These are phyloP conservation scores for Penicillium crustosum DNA, from an alignment of 2,329 filamentous ascomycete species.

Conservation along the genomic window DNA sequence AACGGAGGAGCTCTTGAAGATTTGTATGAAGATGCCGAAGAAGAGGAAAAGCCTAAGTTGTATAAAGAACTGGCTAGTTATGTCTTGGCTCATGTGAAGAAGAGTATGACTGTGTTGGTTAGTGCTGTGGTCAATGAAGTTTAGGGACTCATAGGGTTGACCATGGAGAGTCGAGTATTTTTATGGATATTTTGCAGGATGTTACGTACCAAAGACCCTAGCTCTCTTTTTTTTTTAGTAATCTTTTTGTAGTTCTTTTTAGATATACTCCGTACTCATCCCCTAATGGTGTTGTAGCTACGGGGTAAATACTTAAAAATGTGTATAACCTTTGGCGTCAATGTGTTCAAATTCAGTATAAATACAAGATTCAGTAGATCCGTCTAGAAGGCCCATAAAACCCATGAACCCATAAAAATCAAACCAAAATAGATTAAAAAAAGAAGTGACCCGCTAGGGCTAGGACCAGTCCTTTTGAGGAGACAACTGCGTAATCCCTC, in stretches of 20 bases:
- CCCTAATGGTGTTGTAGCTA: too few species aligned
- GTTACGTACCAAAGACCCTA: too few species aligned
- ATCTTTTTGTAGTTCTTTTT: too few species aligned
- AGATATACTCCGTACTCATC: too few species aligned
- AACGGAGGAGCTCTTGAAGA: not conserved
- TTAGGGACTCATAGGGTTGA: not conserved
- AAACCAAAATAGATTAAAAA: too few species aligned
- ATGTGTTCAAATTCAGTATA: not conserved
- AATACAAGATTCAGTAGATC: not conserved
- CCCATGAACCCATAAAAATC: too few species aligned
- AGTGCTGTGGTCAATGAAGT: not conserved
- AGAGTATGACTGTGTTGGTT: not conserved
- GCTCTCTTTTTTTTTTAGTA: too few species aligned
- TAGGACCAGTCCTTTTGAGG: not conserved
- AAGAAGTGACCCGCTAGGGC: not conserved
- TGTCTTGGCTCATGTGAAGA: not conserved
- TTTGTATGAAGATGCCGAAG: not conserved
- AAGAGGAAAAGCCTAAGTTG: not conserved
- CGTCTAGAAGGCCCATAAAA: not conserved
- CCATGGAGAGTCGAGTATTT: not conserved
- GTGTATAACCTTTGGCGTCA: too few species aligned
- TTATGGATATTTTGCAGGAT: too few species aligned
- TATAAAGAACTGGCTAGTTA: not conserved
- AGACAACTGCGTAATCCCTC: conserved; percentile 10
- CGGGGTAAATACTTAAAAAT: too few species aligned